phyloP scores from a whole-genome alignment of 192 early-diverging fungal species.

The Linderina pennispora region DNA sequence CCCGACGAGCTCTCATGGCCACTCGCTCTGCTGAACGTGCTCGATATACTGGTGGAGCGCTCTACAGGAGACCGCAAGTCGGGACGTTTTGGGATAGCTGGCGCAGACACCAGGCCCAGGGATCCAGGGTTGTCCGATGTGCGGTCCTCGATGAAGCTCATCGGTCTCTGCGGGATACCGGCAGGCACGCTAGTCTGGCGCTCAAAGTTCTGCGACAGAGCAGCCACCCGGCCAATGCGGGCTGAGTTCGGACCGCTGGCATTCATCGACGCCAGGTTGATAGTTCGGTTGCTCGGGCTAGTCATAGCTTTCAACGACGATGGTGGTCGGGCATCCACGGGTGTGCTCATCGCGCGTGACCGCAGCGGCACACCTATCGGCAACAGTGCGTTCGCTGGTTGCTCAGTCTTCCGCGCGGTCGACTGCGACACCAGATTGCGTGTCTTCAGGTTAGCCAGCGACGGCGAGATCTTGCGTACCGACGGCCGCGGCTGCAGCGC shows the following conservation, averaged over 20 bases:
- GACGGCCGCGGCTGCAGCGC: constrained; percentile 4
- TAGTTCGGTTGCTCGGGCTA: no score
- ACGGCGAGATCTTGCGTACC: constrained; percentile 39
- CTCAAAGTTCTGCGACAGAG: constrained; percentile 47
- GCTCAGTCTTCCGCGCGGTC: constrained; percentile 14
- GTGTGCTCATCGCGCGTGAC: constrained; percentile 37
- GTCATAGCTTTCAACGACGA: no score
- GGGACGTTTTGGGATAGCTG: constrained; percentile 4
- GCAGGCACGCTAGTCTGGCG: constrained; percentile 7
- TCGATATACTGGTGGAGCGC: constrained; percentile 42
- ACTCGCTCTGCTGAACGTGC: constrained; percentile 36
- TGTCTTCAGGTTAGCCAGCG: constrained; percentile 28
- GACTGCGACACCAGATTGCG: constrained; percentile 39
- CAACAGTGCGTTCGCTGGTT: constrained; percentile 3
- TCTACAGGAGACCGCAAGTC: constrained; percentile 12
- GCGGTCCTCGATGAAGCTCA: no score
- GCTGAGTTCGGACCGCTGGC: constrained; percentile 10
- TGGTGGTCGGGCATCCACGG: constrained; percentile 25
- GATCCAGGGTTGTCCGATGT: constrained; percentile 2
- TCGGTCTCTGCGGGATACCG: no score
- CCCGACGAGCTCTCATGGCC: constrained; percentile 14
- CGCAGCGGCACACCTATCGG: constrained; percentile 8
- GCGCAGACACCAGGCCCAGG: constrained; percentile 21
- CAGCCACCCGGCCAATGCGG: constrained; percentile 43
- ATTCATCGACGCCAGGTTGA: no score